Evolutionary conservation across 805 yeast species (phyloP), one percentile per base, ranked within the genome.

Genomic region (Suhomyces tanzawaensis): DNA sequence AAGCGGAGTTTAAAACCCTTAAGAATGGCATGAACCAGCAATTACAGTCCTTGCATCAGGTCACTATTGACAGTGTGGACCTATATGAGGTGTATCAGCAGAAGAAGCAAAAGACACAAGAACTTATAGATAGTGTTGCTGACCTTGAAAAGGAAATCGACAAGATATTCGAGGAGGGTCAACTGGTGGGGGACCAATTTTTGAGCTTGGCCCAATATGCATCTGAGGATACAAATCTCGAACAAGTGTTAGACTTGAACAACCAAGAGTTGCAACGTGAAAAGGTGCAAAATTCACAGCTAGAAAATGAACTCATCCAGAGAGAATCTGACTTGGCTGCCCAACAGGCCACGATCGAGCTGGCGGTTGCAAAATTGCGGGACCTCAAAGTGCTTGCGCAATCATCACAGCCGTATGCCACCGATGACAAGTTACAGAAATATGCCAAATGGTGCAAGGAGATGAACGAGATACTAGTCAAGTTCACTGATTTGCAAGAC

Each of bases 1-100:
- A 62, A 30, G 29, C 41, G 23, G 47, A 53, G 25, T 50, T 62
- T 31, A 59, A 52, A 40, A 44, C 34, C 15, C 48, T 56, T 35
- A 60, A 63, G 38, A 44, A 38, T 2, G 56, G 53, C 34, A 59
- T 60, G 45, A 51, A 46, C 32, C 46, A 42, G 2, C 49, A 64
- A 41, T 51, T 65, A 17, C 47, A 41, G 6, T 57, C 56, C 22
- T 50, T 72, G 19, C 58, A 59, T 17, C 48, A 44, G 6, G 39
- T 66, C 1, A 49, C 62, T 2, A 44, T 52, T 32, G 64, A 60
- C 7, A 54, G 56, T 11, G 47, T 53, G 4, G 49, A 47, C 7
- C 49, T 59, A 16, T 53, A 60, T 33, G 39, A 51, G 2, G 51
- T 53, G 13, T 57, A 58, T 40, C 45, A 46, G 18, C 44, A 47